Evolutionary conservation across 257 asterid species (phyloP), one percentile per base, ranked within the genome.

Genomic region (Plantago ovata): DNA sequence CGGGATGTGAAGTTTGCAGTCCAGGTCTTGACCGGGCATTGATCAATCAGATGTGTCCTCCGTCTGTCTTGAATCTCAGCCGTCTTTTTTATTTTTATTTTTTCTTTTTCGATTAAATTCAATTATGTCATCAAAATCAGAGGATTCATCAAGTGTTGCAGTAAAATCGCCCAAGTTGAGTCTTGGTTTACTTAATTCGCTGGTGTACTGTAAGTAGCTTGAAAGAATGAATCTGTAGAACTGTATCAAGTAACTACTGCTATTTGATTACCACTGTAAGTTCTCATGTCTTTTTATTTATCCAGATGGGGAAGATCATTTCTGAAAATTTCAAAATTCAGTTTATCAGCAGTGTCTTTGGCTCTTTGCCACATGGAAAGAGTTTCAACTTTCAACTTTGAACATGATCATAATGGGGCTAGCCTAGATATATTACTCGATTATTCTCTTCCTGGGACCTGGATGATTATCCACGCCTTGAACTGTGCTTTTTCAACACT

Each of bases 231-330:
- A 38, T 66, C 43, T 50, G 40, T 62, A 42, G 61, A 54, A 38
- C 64, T 61, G 59, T 61, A 61, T 48, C 32, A 38, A 46, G 50
- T 52, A 48, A n/a, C n/a, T n/a, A n/a, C n/a, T n/a, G n/a, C n/a
- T n/a, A n/a, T n/a, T n/a, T n/a, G n/a, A n/a, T n/a, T n/a, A n/a
- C n/a, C n/a, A n/a, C n/a, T n/a, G n/a, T n/a, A n/a, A n/a, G n/a
- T n/a, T n/a, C n/a, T 28, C 7, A 39, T 38, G 52, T 47, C 56
- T 13, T 32, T n/a, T 21, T 44, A 18, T 18, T 19, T 50, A 52
- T 51, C 40, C 49, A 23, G 60, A 38, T 38, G 32, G 12, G 16
- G 16, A 20, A 62, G 45, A 62, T 50, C 50, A 32, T 38, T 19
- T 57, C 50, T 19, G 39, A 15, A 19, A 36, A 55, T 15, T 2